Base-by-base conservation (phyloP, 2,329 filamentous ascomycete species). In the Sporothrix schenckii region DNA sequence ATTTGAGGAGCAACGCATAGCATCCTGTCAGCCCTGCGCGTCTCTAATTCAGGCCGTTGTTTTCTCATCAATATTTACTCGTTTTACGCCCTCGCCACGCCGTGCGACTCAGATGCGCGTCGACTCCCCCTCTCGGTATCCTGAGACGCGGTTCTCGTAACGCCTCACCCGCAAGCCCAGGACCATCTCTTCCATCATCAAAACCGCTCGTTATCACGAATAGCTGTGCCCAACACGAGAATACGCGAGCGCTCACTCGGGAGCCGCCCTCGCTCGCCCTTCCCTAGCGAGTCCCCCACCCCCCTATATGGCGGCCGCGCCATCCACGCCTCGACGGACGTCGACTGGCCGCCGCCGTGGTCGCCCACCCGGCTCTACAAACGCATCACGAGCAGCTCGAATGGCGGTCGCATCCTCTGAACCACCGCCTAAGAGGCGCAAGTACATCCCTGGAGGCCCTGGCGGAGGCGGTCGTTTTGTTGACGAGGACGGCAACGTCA, bases 391-490 rank as follows among this genome's bases (percentile, higher is more conserved):
- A 73, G 78, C 76, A 72, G 80, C 76, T 73, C 77, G 77, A 44
- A 78, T 78, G 72, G 79, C 80, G 54, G 77, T 76, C 10, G 76
- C 79, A 34, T 79, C 78, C 54, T 83, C 84, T 63, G 89, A 91
- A 74, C 89, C 89, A 34, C 89, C 90, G 14, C 84, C 84, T 0
- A 93, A 93, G 81, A 88, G 87, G 77, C 86, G 89, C 75, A 87
- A 88, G 80, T 97, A 97, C 81, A 87, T 96, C 63, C 92, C 94
- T 47, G 93, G 93, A 63, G 93, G 93, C 3, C 91, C 92, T 71
- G 93, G 92, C 52, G 93, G 93, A 60, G 93, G 93, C 71, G 93
- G 93, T 24, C 85, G 93, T 77, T 97, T 93, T 79, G 84, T 95
- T 49, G 92, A 96, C 75, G 85, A 90, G 70, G 88, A 92, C 70